Percentiles rank a stretch among this genome's conserved stretches.
Conservation (phyloP, 257 asterid genomes). For the Nicotiana tabacum region DNA sequence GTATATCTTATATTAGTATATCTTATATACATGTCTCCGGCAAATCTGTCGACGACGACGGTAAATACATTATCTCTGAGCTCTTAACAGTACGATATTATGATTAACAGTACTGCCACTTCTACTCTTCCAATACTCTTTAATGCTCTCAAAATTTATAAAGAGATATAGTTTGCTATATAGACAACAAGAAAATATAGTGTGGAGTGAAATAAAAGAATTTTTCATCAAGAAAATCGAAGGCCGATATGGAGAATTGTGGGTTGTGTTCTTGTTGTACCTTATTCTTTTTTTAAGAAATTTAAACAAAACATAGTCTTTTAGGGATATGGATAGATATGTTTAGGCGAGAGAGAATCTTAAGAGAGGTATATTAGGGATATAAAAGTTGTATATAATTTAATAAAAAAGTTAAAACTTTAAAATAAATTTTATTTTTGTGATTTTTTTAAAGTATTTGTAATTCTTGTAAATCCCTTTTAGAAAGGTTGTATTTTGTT, state of each 20-base stretch:
- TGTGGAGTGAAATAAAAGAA: neutral
- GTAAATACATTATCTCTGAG: neutral
- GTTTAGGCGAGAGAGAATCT: too few relatives aligned
- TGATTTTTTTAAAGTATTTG: too few relatives aligned
- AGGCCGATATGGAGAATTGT: neutral
- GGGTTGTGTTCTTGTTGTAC: neutral
- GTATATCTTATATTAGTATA: too few relatives aligned
- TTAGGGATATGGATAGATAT: too few relatives aligned
- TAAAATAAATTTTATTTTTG: too few relatives aligned
- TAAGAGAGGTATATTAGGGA: too few relatives aligned
- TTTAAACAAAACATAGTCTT: too few relatives aligned
- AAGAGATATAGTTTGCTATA: neutral
- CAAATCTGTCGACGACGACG: neutral
- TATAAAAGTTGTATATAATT: too few relatives aligned
- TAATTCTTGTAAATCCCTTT: too few relatives aligned
- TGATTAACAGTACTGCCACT: neutral
- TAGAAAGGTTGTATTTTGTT: too few relatives aligned
- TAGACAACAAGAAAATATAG: neutral
- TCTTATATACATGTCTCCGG: neutral
- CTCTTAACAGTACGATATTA: neutral
- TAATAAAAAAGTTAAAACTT: too few relatives aligned
- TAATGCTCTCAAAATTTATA: constrained; percentile 8
- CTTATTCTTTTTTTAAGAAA: too few relatives aligned
- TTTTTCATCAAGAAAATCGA: neutral
- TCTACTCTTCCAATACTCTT: constrained; percentile 20